Base-by-base conservation (phyloP, 169 alveolate genomes). In the Cyclospora cayetanensis region DNA sequence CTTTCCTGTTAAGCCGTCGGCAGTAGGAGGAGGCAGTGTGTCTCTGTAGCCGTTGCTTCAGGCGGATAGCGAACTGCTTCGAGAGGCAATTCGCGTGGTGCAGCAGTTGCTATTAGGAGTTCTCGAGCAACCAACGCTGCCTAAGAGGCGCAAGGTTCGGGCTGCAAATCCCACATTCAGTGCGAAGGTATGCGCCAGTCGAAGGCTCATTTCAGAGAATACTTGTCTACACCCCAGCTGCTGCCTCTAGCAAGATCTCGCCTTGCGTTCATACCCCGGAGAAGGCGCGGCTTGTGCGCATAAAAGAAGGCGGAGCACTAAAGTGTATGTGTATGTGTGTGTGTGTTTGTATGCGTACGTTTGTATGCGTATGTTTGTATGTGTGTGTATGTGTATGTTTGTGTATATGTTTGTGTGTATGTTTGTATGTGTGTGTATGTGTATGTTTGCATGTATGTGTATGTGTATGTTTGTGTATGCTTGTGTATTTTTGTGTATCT, bases 101-200 rank as follows among this genome's bases (percentile, higher is more conserved):
- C 63, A n/a, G 52, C 63, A 46, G 53, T 52, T 80, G 52, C 60
- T 80, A n/a, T 46, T 43, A 4, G 90, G 90, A 15, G 90, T 80
- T 7, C 76, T 80, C 15, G 70, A 39, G 43, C 76, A 80, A 31
- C 90, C 90, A 1, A 4, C 74, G 50, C 34, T 31, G 3, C 55
- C 76, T 4, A 80, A 80, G 90, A 50, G 37, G 37, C 29, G 90
- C 9, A 55, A 60, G 25, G 50, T 80, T 37, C 46, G 90, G 4
- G 25, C 29, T 11, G 72, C 76, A 20, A 80, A 80, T 25, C 27
- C 68, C 2, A 46, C 90, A 2, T 80, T 80, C 35, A 43, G 53
- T n/a, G 25, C 34, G 7, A n/a, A 60, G 72, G 11, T 18, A 31
- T 31, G 15, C 27, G n/a, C 15, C 2, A 4, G 15, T 2, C 31